Conservation (phyloP, 129 eudicot genomes). For the Rutidosis leptorrhynchoides region DNA sequence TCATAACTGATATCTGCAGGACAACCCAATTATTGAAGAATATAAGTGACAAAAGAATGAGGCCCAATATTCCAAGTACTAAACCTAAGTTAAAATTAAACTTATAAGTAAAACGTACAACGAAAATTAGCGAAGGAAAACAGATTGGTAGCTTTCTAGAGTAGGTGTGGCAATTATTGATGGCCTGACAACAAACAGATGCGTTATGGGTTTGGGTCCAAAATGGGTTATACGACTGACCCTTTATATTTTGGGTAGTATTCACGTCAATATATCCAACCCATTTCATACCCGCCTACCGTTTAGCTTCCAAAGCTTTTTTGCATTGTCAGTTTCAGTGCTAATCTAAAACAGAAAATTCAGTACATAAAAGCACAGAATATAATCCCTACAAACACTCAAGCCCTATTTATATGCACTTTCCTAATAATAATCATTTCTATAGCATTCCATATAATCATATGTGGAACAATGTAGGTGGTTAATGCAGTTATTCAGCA, state of each 20-base stretch:
- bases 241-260: background rate
- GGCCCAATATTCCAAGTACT: background rate
- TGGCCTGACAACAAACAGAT: background rate
- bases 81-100: background rate
- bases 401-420: background rate
- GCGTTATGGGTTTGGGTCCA: background rate
- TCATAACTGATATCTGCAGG: background rate
- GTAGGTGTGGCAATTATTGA: background rate
- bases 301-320: background rate
- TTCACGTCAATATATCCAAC: background rate
- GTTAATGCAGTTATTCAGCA: conserved; percentile 28
- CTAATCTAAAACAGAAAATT: background rate
- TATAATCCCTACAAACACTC: background rate
- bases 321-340: no score
- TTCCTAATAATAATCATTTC: background rate
- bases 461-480: conserved; percentile 18
- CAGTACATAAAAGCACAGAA: background rate
- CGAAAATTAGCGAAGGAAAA: background rate
- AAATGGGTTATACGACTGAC: background rate
- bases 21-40: background rate
- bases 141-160: background rate
- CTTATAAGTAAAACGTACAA: background rate
- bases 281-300: background rate
- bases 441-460: conserved; percentile 23
- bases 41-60: background rate